Conservation (phyloP, 768 basidiomycete species). For the Amanita pseudoporphyria region DNA sequence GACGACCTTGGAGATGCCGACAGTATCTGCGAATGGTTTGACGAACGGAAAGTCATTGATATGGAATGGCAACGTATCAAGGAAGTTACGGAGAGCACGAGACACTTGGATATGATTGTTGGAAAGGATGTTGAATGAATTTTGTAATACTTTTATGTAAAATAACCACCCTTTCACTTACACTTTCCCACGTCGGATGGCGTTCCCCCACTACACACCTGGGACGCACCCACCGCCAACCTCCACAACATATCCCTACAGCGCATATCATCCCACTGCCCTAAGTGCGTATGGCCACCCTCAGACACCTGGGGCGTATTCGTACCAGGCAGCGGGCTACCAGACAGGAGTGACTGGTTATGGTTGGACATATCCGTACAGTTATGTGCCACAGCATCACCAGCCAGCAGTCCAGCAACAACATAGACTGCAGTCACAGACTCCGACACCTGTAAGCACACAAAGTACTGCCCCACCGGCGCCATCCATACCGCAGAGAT, state of each 20-base stretch:
- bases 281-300: conserved; percentile 28
- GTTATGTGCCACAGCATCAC: conserved; percentile 41
- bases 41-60: conserved; percentile 58
- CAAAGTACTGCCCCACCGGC: conserved; percentile 9
- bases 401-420: conserved; percentile 14
- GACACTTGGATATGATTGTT: conserved; percentile 43
- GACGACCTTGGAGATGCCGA: conserved; percentile 65
- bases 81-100: conserved; percentile 66
- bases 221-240: conserved; percentile 37
- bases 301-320: conserved; percentile 39
- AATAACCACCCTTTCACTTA: neutral
- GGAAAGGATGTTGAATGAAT: conserved; percentile 24
- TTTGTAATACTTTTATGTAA: neutral
- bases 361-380: conserved; percentile 66
- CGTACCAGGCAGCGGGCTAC: conserved; percentile 41
- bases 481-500: conserved; percentile 17
- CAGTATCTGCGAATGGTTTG: conserved; percentile 75
- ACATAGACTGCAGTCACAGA: conserved; percentile 19
- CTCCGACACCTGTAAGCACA: conserved; percentile 18
- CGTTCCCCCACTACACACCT: conserved; percentile 20
- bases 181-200: conserved; percentile 8
- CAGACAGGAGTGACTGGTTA: conserved; percentile 62
- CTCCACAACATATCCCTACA: conserved; percentile 51
- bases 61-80: conserved; percentile 64
- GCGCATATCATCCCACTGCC: conserved; percentile 43